Base-by-base conservation (phyloP, 1,284 basidiomycete genomes). In the Fomitopsis betulina region DNA sequence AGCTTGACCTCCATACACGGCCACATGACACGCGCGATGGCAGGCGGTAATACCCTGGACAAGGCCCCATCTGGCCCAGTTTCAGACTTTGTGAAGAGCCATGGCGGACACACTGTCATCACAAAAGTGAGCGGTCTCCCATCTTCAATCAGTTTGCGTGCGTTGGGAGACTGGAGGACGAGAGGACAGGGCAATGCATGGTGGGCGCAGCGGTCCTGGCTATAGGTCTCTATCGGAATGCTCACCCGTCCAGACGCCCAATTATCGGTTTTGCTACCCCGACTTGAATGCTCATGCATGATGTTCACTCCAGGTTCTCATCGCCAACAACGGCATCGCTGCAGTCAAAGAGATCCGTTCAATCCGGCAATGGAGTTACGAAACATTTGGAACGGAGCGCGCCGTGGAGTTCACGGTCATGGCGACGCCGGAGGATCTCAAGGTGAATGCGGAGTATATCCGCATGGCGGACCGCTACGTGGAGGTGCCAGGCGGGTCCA, bases 401-500 rank as follows among this genome's bases (percentile, higher is more conserved):
- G 93, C 92, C 58, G 86, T 99, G 76, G 95, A 99, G 74, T 99
- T 99, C 79, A 96, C 94, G 49, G 97, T 98, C 63, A 99, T 99
- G 97, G 96, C 97, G 53, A 99, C 97, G 3, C 97, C 97, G 32
- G 97, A 99, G 73, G 97, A 99, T 79, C 79, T 98, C 63, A 94
- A 94, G 72, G 95, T 98, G 75, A 99, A 99, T 71, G 97, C 97
- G 43, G 97, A 99, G 73, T 99, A 99, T 77, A 99, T 99, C 74
- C 92, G 97, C 66, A 99, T 99, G 97, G 97, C 97, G 37, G 97
- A 99, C 75, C 89, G 96, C 70, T 99, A 97, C 72, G 92, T 99
- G 68, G 97, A 99, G 76, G 97, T 99, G 7, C 96, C 97, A 25
- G 97, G 97, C 65, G 97, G 97, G 61, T 86, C 89, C 53, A 99